phyloP scores from a whole-genome alignment of 192 early-diverging fungal species.

The Coemansia aciculifera region DNA sequence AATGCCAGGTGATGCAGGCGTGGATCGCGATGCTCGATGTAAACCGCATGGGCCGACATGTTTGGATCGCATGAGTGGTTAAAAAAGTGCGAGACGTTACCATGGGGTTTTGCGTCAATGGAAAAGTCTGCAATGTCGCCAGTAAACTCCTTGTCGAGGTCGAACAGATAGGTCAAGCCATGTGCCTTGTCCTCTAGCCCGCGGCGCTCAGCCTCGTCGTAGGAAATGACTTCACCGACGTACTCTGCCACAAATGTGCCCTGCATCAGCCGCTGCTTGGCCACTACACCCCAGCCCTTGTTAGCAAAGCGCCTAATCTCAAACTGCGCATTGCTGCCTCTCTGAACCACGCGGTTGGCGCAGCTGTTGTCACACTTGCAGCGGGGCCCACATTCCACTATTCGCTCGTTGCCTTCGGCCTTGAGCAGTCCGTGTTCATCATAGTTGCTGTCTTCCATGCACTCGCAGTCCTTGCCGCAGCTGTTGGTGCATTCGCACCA shows the following conservation, averaged over 20 bases:
- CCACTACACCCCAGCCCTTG: slow-evolving; percentile 56
- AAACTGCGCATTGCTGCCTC: slow-evolving; percentile 31
- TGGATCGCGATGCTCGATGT: slow-evolving; percentile 81
- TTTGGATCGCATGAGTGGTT: slow-evolving; percentile 98
- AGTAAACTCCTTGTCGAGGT: slow-evolving; percentile 71
- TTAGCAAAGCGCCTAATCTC: slow-evolving; percentile 40
- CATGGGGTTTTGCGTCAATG: slow-evolving; percentile 89
- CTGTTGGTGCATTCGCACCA: slow-evolving; percentile 34
- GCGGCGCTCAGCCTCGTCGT: slow-evolving; percentile 74
- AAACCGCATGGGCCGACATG: slow-evolving; percentile 55
- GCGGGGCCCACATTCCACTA: slow-evolving; percentile 45
- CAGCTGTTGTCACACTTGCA: slow-evolving; percentile 44
- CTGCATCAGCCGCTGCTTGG: slow-evolving; percentile 14
- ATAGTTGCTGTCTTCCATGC: slow-evolving; percentile 29
- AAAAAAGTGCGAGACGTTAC: slow-evolving; percentile 94
- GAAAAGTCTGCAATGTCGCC: slow-evolving; percentile 93
- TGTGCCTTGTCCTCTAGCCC: slow-evolving; percentile 20
- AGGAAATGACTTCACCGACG: slow-evolving; percentile 89
- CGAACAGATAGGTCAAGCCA: slow-evolving; percentile 61
- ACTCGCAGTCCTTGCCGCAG: slow-evolving; percentile 24
- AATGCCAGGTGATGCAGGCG: slow-evolving; percentile 85
- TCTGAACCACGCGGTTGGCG: slow-evolving; percentile 47
- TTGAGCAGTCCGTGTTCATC: slow-evolving; percentile 32
- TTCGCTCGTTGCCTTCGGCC: not conserved
- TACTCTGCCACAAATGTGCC: slow-evolving; percentile 95